phyloP scores from a whole-genome alignment of 2,329 filamentous ascomycete genomes.

The Cyclaneusma minus region DNA sequence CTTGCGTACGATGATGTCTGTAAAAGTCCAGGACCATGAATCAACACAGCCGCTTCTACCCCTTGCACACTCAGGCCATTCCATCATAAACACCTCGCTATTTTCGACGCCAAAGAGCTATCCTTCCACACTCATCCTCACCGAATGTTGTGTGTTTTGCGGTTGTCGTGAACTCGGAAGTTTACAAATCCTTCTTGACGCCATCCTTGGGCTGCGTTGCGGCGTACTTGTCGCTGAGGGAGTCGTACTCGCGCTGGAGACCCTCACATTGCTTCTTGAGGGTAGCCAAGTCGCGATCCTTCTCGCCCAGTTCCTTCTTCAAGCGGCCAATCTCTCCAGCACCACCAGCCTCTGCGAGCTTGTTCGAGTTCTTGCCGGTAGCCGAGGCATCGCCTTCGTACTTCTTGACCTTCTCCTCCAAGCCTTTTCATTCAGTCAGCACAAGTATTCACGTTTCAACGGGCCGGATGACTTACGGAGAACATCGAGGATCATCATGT shows the following conservation, averaged over 20 bases:
- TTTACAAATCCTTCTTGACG: slow-evolving; percentile 36
- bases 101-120: no score
- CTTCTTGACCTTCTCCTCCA: slow-evolving; percentile 81
- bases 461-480: slow-evolving; percentile 29
- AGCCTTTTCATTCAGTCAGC: no score
- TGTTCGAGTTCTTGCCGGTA: slow-evolving; percentile 52
- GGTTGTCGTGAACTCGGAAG: no score
- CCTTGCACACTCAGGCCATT: no score
- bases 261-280: slow-evolving; percentile 87
- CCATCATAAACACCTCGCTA: no score
- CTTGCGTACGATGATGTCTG: no score
- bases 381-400: slow-evolving; percentile 53
- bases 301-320: slow-evolving; percentile 49
- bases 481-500: slow-evolving; percentile 88
- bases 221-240: slow-evolving; percentile 69
- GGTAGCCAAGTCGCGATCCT: slow-evolving; percentile 70
- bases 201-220: slow-evolving; percentile 33
- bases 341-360: slow-evolving; percentile 57
- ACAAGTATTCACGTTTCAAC: no score
- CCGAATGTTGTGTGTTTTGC: background rate
- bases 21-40: no score
- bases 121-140: no score
- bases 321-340: slow-evolving; percentile 60
- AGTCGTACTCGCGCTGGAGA: slow-evolving; percentile 71
- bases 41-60: no score